Percentiles rank a stretch among this genome's conserved stretches.
These are phyloP conservation scores for Kwoniella sp. DNA, from an alignment of 768 basidiomycete species.

Conservation along the genomic window DNA sequence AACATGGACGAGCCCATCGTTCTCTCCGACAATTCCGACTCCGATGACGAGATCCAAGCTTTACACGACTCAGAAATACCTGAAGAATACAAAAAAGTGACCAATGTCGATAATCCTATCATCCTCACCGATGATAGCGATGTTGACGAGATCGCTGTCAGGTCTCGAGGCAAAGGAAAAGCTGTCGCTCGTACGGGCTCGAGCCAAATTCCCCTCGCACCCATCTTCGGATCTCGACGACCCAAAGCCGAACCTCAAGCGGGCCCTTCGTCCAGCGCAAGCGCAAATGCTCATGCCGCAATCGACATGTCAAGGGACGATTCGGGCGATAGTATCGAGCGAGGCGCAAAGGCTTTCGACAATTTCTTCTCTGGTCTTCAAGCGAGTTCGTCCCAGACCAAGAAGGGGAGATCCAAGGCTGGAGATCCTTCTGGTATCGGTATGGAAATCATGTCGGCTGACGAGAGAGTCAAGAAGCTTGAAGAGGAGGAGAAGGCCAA, in stretches of 20 bases:
- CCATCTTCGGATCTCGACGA: conserved; percentile 10
- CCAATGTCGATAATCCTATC: conserved; percentile 30
- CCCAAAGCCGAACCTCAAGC: background rate
- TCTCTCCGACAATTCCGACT: conserved; percentile 14
- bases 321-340: conserved; percentile 9
- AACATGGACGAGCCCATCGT: conserved; percentile 8
- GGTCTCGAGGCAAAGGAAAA: conserved; percentile 11
- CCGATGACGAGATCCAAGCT: conserved; percentile 24
- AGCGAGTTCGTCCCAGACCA: background rate
- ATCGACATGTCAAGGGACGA: conserved; percentile 1
- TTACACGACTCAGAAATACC: conserved; percentile 29
- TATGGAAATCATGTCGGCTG: conserved; percentile 7
- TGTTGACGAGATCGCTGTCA: conserved; percentile 5
- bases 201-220: conserved; percentile 11
- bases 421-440: background rate
- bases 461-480: conserved; percentile 15
- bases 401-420: conserved; percentile 5
- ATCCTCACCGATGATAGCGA: conserved; percentile 30
- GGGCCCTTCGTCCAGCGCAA: background rate
- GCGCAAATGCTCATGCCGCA: background rate
- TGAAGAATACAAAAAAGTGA: conserved; percentile 22
- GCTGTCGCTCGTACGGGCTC: conserved; percentile 6
- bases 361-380: background rate
- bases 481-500: background rate
- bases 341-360: conserved; percentile 6